Conservation (phyloP, 2,329 filamentous ascomycete genomes). For the Arthrobotrys sphaeroides region DNA sequence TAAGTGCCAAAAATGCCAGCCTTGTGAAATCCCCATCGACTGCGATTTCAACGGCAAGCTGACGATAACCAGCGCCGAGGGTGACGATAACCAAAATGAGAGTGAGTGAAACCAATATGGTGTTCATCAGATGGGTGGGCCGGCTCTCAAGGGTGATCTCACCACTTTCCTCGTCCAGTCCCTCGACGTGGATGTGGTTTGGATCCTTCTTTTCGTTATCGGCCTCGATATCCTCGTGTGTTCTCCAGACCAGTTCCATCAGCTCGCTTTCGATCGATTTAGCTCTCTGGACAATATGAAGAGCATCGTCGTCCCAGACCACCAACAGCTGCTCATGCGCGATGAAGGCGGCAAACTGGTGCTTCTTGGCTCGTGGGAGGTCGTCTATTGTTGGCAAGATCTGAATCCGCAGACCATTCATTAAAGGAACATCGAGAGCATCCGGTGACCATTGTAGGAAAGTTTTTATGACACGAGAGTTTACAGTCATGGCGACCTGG, state of each 20-base stretch:
- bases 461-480: slow-evolving; percentile 80
- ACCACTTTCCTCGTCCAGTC: slow-evolving; percentile 77
- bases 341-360: slow-evolving; percentile 83
- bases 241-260: slow-evolving; percentile 79
- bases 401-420: slow-evolving; percentile 79
- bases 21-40: slow-evolving; percentile 72
- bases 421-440: slow-evolving; percentile 77
- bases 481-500: slow-evolving; percentile 81
- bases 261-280: slow-evolving; percentile 78
- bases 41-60: slow-evolving; percentile 74
- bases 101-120: slow-evolving; percentile 73
- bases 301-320: slow-evolving; percentile 83
- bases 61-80: slow-evolving; percentile 75
- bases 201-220: slow-evolving; percentile 66
- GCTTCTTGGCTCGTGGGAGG: slow-evolving; percentile 75
- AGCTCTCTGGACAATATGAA: slow-evolving; percentile 74
- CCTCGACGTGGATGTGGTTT: slow-evolving; percentile 62
- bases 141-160: slow-evolving; percentile 72
- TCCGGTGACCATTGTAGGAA: slow-evolving; percentile 78
- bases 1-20: slow-evolving; percentile 72
- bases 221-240: slow-evolving; percentile 67
- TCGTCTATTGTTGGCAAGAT: slow-evolving; percentile 77
- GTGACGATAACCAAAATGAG: slow-evolving; percentile 72
- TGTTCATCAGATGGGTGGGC: slow-evolving; percentile 75
- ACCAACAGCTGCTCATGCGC: slow-evolving; percentile 75